Base-by-base conservation (phyloP, 768 basidiomycete genomes). In the Leccinellum luteum region DNA sequence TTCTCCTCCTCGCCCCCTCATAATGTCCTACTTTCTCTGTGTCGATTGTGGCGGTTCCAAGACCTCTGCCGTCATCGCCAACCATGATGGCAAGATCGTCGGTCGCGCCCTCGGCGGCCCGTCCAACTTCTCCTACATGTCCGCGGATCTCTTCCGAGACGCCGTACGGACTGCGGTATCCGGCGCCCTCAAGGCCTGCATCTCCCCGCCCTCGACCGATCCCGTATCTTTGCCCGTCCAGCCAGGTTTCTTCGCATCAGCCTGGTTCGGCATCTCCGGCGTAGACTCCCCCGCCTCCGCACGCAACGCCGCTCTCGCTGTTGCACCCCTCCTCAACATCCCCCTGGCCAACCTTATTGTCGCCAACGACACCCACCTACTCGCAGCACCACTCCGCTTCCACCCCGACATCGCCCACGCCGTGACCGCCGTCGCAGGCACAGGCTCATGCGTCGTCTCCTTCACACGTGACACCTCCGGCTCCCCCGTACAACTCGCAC, bases 41-140 rank as follows among this genome's bases (percentile, higher is more conserved):
- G 86, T 90, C 60, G 92, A 94, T 73, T 93, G 92, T 60, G 93
- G 93, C 30, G 93, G 91, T 21, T 90, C 90, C 45, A 96, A 95
- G 76, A 94, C 94, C 10, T 82, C 87, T 27, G 89, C 82, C 6
- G 89, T 82, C 58, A 83, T 95, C 69, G 78, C 79, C 58, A 78
- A 86, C 67, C 62, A 68, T 19, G 61, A 77, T 3, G 89, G 91
- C 60, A 72, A 74, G 5, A 80, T 92, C 63, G 57, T 91, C 45
- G 86, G 85, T 1, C 85, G 87, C 45, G 90, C 84, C 2, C 70
- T 77, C 17, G 85, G 85, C 8, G 91, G 91, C 2, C 89, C 90
- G 1, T 93, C 92, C 63, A 96, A 96, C 73, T 90, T 90, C 72
- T 81, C 90, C 23, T 91, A 91, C 74, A 84, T 92, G 65, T 79